phyloP scores from a whole-genome alignment of 192 early-diverging fungal genomes.

The Coemansia sp. region DNA sequence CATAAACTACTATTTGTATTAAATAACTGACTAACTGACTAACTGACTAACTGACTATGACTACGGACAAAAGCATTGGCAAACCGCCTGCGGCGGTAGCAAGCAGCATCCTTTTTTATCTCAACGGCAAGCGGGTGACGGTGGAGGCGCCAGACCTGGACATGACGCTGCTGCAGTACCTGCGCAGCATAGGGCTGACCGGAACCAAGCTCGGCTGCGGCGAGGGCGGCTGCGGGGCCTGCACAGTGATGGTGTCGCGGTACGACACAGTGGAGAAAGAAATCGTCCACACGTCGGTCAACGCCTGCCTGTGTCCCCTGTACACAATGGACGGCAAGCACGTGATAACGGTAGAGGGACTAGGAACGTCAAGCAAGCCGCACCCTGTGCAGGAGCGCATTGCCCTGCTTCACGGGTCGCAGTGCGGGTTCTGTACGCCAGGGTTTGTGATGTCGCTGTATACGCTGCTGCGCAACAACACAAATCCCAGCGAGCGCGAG shows the following conservation, averaged over 20 bases:
- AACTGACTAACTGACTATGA: too few relatives aligned
- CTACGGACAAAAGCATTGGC: too few relatives aligned
- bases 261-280: constrained; percentile 50
- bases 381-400: constrained; percentile 79
- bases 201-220: constrained; percentile 83
- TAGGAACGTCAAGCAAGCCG: constrained; percentile 65
- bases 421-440: constrained; percentile 92
- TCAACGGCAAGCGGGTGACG: constrained; percentile 60
- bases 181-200: constrained; percentile 64
- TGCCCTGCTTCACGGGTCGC: constrained; percentile 73
- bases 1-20: background rate
- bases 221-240: constrained; percentile 76
- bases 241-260: constrained; percentile 76
- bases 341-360: constrained; percentile 79
- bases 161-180: constrained; percentile 65
- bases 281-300: constrained; percentile 55
- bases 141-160: constrained; percentile 63
- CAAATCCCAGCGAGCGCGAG: constrained; percentile 63
- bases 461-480: constrained; percentile 72
- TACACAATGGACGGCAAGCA: constrained; percentile 77
- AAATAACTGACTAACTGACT: too few relatives aligned
- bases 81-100: background rate
- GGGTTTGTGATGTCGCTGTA: constrained; percentile 90
- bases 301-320: constrained; percentile 74
- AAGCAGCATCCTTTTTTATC: constrained; percentile 55